These are phyloP conservation scores for Pseudogymnoascus sp. DNA, from an alignment of 2,329 filamentous ascomycete species.

Conservation along the genomic window DNA sequence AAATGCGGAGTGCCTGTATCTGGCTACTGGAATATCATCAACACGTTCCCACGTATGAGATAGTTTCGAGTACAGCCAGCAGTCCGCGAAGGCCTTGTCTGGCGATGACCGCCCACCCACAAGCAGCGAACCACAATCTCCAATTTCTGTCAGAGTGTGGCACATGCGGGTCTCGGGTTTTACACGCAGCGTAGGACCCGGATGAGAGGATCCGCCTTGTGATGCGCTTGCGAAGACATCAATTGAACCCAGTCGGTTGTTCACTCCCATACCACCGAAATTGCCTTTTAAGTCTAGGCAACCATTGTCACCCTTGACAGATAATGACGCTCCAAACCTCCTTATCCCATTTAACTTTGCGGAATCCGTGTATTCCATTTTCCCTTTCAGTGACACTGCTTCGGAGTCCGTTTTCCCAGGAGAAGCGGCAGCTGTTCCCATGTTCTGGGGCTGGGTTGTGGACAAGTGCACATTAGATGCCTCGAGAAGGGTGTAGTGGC, in stretches of 20 bases:
- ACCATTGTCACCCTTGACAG: slow-evolving; percentile 33
- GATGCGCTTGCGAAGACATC: slow-evolving; percentile 38
- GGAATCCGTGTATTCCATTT: slow-evolving; percentile 32
- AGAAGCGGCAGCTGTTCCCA: background rate
- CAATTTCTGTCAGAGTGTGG: slow-evolving; percentile 65
- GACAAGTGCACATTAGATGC: slow-evolving; percentile 43
- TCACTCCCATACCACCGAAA: slow-evolving; percentile 31
- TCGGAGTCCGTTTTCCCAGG: background rate
- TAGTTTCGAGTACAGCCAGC: slow-evolving; percentile 62
- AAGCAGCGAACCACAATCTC: slow-evolving; percentile 52
- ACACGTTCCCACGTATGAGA: slow-evolving; percentile 52
- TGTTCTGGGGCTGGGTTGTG: slow-evolving; percentile 10
- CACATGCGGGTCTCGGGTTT: slow-evolving; percentile 55
- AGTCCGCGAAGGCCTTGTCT: slow-evolving; percentile 59
- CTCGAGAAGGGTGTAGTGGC: slow-evolving; percentile 74
- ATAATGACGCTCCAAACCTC: slow-evolving; percentile 53
- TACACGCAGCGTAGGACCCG: slow-evolving; percentile 8
- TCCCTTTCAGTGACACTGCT: background rate
- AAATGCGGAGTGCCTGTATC: slow-evolving; percentile 68
- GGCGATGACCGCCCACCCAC: slow-evolving; percentile 76
- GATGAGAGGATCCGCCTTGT: slow-evolving; percentile 10
- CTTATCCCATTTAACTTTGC: slow-evolving; percentile 40
- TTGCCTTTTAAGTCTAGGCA: slow-evolving; percentile 23
- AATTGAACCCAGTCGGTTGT: slow-evolving; percentile 34
- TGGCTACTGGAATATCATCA: slow-evolving; percentile 58